phyloP scores from a whole-genome alignment of 345 rosid species.

The Hirschfeldia incana region DNA sequence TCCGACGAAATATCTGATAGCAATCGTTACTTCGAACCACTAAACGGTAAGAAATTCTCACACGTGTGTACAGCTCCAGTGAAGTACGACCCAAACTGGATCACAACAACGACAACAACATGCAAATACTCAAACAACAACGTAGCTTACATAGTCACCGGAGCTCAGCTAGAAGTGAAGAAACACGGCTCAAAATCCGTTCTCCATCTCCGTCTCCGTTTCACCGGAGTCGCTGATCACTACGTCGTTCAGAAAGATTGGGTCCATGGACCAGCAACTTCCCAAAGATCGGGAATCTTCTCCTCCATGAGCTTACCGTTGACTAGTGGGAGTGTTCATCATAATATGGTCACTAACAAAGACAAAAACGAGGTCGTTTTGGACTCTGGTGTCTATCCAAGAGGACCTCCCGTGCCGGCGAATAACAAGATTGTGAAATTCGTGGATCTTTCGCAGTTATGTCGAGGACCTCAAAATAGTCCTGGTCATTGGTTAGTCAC shows the following conservation, averaged over 20 bases:
- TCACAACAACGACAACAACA: background rate
- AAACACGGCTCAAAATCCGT: conserved; percentile 64
- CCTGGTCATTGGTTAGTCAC: conserved; percentile 97
- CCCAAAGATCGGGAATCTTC: conserved; percentile 71
- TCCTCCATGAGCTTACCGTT: conserved; percentile 70
- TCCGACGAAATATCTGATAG: conserved; percentile 50
- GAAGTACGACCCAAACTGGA: conserved; percentile 60
- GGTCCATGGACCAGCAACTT: conserved; percentile 53
- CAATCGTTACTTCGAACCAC: conserved; percentile 53
- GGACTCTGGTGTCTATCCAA: conserved; percentile 81
- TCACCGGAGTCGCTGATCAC: conserved; percentile 56
- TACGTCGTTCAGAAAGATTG: conserved; percentile 54
- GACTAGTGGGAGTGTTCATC: conserved; percentile 42
- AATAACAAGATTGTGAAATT: conserved; percentile 70
- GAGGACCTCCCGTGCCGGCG: conserved; percentile 83
- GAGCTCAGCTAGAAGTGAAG: conserved; percentile 76
- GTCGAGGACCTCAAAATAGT: conserved; percentile 76
- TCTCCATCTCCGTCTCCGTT: conserved; percentile 74
- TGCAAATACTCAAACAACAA: conserved; percentile 28
- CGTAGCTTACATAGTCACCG: conserved; percentile 75
- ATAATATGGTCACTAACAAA: conserved; percentile 36
- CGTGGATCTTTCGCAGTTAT: conserved; percentile 69
- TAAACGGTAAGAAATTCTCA: conserved; percentile 62
- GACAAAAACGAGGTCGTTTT: conserved; percentile 45
- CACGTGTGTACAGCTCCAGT: conserved; percentile 78